Base-by-base conservation (phyloP, 2,329 filamentous ascomycete genomes). In the Fusarium protoensiforme region DNA sequence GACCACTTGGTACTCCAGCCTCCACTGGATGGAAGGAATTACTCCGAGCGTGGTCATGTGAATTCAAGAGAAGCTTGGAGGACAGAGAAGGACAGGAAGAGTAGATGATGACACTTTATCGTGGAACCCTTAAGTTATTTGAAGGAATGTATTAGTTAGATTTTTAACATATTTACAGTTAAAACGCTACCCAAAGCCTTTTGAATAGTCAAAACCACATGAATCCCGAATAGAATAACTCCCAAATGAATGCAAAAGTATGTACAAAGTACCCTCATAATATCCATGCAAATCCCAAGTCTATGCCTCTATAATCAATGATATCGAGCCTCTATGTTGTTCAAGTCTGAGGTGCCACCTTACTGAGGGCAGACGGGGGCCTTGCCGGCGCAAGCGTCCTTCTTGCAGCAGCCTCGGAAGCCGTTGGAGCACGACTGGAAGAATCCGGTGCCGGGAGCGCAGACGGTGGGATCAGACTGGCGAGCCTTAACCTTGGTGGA, bases 391-490 rank as follows among this genome's bases (percentile, higher is more conserved):
- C 70, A 72, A 1, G 69, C 70, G 20, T 72, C 70, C 61, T 68
- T 68, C 61, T 69, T 72, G 69, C 70, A 72, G 69, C 69, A 71
- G 16, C 69, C 69, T 31, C 70, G 71, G 46, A 71, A 71, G 20
- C 69, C 69, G 27, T 71, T 71, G 53, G 59, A 33, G 24, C 69
- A 71, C 7, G 63, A 59, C 68, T 71, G 69, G 59, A 68, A 71
- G 46, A 27, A 71, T 2, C 68, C 69, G 10, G 54, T 68, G 5
- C 58, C 54, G 1, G 64, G 59, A 22, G 58, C 41, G 36, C 69
- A 71, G 22, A 64, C 71, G 4, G 57, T 51, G 29, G 41, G 41
- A 11, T 46, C 41, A 13, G n/a, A 41, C 38, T 41, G 38, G 2
- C 41, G 35, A n/a, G 61, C 29, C 31, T 33, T 33, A 3, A 33